Evolutionary conservation across 2,329 filamentous ascomycete species (phyloP).

Genomic region (Fusarium sp.): DNA sequence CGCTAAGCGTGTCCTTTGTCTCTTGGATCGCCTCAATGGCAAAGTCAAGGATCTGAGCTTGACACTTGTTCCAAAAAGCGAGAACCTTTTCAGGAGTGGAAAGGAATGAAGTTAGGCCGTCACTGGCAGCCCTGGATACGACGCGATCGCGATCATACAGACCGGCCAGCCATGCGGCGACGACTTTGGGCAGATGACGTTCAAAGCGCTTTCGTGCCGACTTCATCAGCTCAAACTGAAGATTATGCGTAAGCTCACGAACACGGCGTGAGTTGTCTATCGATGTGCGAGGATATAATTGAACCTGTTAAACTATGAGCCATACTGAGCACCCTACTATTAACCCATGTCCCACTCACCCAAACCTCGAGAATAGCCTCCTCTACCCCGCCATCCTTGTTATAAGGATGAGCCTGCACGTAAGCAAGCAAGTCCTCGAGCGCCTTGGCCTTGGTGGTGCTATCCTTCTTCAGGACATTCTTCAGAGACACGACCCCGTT

Average conservation of each 20-base stretch:
- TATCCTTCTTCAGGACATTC: conserved; percentile 92
- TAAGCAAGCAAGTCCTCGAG: conserved; percentile 84
- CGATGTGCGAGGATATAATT: conserved; percentile 87
- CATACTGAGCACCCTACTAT: not conserved
- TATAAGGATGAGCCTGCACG: conserved; percentile 66
- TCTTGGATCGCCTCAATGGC: conserved; percentile 85
- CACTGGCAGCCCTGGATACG: conserved; percentile 80
- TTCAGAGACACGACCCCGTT: conserved; percentile 92
- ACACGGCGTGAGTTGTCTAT: conserved; percentile 92
- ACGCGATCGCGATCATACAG: conserved; percentile 86
- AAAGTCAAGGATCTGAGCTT: conserved; percentile 83
- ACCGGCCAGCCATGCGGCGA: conserved; percentile 92
- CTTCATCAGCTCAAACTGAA: conserved; percentile 74
- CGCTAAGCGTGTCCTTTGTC: conserved; percentile 84
- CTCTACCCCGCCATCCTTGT: conserved; percentile 73
- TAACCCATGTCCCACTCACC: conserved; percentile 63
- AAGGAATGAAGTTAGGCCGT: conserved; percentile 82
- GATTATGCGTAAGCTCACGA: conserved; percentile 83
- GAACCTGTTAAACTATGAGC: conserved; percentile 66
- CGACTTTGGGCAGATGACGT: conserved; percentile 79
- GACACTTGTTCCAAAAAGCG: conserved; percentile 84
- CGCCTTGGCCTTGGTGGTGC: conserved; percentile 89
- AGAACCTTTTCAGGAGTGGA: conserved; percentile 82
- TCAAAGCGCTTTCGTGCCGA: conserved; percentile 85
- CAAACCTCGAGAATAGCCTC: conserved; percentile 89